A percentile compares a stretch with the other conserved stretches of the same genome.
Evolutionary conservation across 2,329 filamentous ascomycete genomes (phyloP).

Genomic region (Geosmithia flava): DNA sequence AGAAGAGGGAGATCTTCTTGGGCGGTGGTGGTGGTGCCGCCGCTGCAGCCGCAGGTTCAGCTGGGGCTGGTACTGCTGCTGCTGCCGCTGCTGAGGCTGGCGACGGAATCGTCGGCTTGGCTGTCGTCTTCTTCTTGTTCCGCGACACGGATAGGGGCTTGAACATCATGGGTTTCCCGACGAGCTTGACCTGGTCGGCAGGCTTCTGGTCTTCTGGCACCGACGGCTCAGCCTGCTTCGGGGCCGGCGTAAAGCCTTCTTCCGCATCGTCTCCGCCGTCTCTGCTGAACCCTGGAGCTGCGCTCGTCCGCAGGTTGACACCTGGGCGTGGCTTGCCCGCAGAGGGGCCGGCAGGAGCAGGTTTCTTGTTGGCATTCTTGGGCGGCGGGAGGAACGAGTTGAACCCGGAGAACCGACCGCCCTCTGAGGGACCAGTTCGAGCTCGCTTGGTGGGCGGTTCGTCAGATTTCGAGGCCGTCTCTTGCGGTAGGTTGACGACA

Average conservation of each 20-base stretch:
- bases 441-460: conserved; percentile 57
- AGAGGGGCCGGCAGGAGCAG: conserved; percentile 10
- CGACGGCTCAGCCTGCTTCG: conserved; percentile 27
- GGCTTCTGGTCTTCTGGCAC: conserved; percentile 44
- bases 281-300: conserved; percentile 69
- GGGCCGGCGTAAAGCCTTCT: conserved; percentile 21
- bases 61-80: conserved; percentile 3
- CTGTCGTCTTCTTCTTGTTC: conserved; percentile 57
- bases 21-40: conserved; percentile 15
- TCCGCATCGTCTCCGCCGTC: conserved; percentile 19
- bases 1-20: conserved; percentile 58
- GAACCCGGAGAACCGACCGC: conserved; percentile 64
- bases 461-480: conserved; percentile 10
- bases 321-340: conserved; percentile 13
- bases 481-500: conserved; percentile 60
- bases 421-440: conserved; percentile 30
- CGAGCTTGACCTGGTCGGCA: conserved; percentile 53
- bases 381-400: conserved; percentile 79
- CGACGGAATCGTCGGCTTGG: conserved; percentile 9
- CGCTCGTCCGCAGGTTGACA: conserved; percentile 69
- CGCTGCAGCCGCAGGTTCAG: neutral
- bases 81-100: neutral
- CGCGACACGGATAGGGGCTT: conserved; percentile 75
- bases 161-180: conserved; percentile 78
- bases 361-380: conserved; percentile 41